Percentiles rank a stretch among this genome's conserved stretches.
Conservation (phyloP, 495 filamentous ascomycete species). For the Lasiosphaeria hispida region DNA sequence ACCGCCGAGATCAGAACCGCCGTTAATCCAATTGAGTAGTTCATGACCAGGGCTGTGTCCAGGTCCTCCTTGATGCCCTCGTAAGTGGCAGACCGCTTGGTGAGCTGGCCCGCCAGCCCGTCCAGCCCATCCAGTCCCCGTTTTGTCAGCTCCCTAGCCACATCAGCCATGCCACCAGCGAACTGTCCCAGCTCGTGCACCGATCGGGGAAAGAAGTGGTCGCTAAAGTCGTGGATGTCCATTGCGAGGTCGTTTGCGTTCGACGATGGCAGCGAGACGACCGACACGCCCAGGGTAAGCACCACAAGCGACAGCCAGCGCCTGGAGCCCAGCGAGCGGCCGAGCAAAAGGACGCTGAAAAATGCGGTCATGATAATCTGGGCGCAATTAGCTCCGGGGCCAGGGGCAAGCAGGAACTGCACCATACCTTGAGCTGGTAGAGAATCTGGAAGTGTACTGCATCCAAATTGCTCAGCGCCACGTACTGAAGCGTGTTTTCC, state of each 20-base stretch:
- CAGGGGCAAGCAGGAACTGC: not conserved
- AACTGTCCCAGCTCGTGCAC: constrained; percentile 59
- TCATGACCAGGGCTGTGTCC: constrained; percentile 63
- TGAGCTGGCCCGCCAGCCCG: constrained; percentile 48
- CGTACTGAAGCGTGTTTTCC: constrained; percentile 88
- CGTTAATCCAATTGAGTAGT: constrained; percentile 70
- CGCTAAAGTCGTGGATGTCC: constrained; percentile 52
- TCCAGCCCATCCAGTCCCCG: constrained; percentile 43
- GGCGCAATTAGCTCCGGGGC: not conserved
- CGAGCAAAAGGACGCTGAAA: constrained; percentile 78
- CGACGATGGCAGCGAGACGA: constrained; percentile 74
- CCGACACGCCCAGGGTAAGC: constrained; percentile 78
- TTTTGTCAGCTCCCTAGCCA: constrained; percentile 49
- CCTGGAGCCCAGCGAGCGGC: constrained; percentile 61
- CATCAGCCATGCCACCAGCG: constrained; percentile 40
- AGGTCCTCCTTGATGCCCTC: constrained; percentile 88
- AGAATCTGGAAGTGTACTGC: constrained; percentile 90
- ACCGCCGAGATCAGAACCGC: constrained; percentile 73
- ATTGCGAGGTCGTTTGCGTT: constrained; percentile 43
- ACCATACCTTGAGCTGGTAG: constrained; percentile 72
- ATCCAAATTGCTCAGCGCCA: constrained; percentile 86
- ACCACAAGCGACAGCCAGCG: constrained; percentile 80
- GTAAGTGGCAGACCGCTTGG: constrained; percentile 87
- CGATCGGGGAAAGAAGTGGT: constrained; percentile 71
- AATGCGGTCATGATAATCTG: constrained; percentile 81